phyloP scores from a whole-genome alignment of 2,329 filamentous ascomycete species.

The Penicillium sumatraense region DNA sequence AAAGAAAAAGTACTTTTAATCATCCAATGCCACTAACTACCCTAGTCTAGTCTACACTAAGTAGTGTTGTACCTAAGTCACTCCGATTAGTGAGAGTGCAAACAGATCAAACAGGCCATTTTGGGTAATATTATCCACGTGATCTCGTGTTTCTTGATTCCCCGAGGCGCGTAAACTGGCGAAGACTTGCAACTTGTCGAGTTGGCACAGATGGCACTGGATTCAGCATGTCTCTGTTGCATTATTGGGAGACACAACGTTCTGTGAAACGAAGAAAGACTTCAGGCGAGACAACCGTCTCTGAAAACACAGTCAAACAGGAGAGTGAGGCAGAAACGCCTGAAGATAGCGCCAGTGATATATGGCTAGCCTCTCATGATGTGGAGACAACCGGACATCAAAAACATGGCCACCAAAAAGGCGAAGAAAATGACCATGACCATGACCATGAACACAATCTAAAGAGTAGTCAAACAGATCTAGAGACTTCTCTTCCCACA shows the following conservation, averaged over 20 bases:
- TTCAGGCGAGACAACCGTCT: constrained; percentile 29
- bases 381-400: constrained; percentile 32
- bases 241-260: constrained; percentile 42
- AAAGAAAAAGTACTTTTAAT: no score
- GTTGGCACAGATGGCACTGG: not conserved
- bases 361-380: constrained; percentile 40
- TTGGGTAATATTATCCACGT: constrained; percentile 28
- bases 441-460: constrained; percentile 23
- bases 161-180: no score
- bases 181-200: no score
- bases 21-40: no score
- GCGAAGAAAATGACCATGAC: constrained; percentile 31
- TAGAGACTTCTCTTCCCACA: constrained; percentile 73
- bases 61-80: no score
- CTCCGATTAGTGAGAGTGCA: constrained; percentile 13
- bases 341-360: constrained; percentile 8
- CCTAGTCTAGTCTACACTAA: no score
- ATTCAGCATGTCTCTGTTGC: constrained; percentile 39
- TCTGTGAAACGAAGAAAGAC: constrained; percentile 38
- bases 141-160: constrained; percentile 34
- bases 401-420: constrained; percentile 29
- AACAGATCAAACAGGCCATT: constrained; percentile 25
- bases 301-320: constrained; percentile 5
- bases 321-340: constrained; percentile 3
- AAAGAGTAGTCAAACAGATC: constrained; percentile 60